Evolutionary conservation across 352 stramenopile genomes (phyloP), one percentile per base, ranked within the genome.

Genomic region (Pythium utonaiense): DNA sequence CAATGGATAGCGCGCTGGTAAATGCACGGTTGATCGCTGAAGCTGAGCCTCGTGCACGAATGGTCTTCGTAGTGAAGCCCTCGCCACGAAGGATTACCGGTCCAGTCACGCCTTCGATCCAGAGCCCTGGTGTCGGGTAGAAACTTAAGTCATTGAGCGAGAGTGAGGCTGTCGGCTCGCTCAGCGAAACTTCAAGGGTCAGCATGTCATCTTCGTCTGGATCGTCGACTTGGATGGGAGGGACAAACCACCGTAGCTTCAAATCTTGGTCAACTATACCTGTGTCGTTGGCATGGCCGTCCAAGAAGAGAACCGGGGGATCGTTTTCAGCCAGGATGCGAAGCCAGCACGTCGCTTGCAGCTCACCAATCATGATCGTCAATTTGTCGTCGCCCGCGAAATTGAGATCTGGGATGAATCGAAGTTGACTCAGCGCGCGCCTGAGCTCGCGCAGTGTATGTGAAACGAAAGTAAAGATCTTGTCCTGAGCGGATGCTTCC

Each of bases 161-260:
- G 12, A 64, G 41, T 6, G 24, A 36, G 30, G 21, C 30, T 2
- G 38, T 38, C 17, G n/a, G 48, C 27, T 55, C 17, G n/a, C 53
- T 28, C 3, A 64, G 13, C 14, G 42, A 51, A 14, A 86, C 49
- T 17, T 68, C 57, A n/a, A 83, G 57, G 10, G 70, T 59, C 24
- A 81, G 60, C 6, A 69, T 40, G 33, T 84, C 72, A n/a, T 51
- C 25, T 2, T 36, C 27, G 30, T 88, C 78, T 0, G 66, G 51
- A 24, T 88, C 76, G 3, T 58, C 36, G 0, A 86, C 27, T 27
- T 36, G 47, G 38, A 88, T 57, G 3, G 44, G 28, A 3, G 78
- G 75, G 5, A 84, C 55, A 21, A 79, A 70, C 25, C 60, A 57
- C 21, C 60, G 60, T 21, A 77, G 58, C 7, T 56, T 52, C 0